Base-by-base conservation (phyloP, 2,329 filamentous ascomycete genomes). In the Fusarium mexicanum region DNA sequence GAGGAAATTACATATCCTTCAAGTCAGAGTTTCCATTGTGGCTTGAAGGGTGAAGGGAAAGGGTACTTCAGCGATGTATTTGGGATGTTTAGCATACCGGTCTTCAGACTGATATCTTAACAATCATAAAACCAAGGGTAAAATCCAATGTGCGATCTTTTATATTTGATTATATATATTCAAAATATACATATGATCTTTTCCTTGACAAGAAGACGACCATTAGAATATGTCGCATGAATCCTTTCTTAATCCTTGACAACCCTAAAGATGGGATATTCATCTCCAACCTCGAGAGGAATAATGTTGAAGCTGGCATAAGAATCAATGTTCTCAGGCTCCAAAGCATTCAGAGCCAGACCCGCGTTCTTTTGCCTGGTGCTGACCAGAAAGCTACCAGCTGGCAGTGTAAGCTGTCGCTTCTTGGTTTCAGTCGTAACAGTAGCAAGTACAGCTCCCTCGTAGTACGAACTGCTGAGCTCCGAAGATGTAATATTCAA, bases 251-350 rank as follows among this genome's bases (percentile, higher is more conserved):
- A 16, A 6, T 29, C 20, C 16, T 37, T 44, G 3, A 75, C 2
- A 12, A 81, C 65, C 3, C 79, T 70, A 33, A 77, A 81, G 7
- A 81, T 65, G 9, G 74, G 80, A 59, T 81, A 81, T 60, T 82
- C 80, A 38, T 82, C 80, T 0, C 78, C 79, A 3, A 54, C 74
- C 10, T 65, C 64, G 4, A 80, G 63, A 6, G 80, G 79, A 2
- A 82, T 66, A 17, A 82, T 76, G 55, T 80, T 81, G 24, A 76
- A 78, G 8, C 78, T 79, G 3, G 76, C 80, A 38, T 80, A 82
- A 3, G 80, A 82, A 61, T 82, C 80, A 16, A 79, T 78, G 6
- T 78, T 79, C 72, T 82, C 80, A 1, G 80, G 80, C 74, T 82
- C 80, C 18, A 82, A 61, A 2, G 76, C 79, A 16, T 76, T 69